A percentile compares a stretch with the other conserved stretches of the same genome.
phyloP scores from a whole-genome alignment of 1,284 basidiomycete genomes.

The Fomes fomentarius region DNA sequence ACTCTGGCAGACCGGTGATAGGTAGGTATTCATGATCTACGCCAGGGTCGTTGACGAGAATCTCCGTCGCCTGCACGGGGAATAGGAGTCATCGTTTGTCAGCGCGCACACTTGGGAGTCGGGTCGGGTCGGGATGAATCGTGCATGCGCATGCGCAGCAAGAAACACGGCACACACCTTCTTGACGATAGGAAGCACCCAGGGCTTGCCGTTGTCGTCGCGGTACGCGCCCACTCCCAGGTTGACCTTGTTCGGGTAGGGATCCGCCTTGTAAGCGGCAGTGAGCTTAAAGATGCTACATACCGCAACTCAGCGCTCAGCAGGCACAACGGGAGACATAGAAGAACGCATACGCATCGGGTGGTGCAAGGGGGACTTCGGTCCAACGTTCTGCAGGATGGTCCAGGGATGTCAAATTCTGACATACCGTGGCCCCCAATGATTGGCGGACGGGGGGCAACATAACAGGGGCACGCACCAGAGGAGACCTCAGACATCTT shows the following conservation, averaged over 20 bases:
- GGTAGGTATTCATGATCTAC: constrained; percentile 95
- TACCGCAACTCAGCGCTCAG: constrained; percentile 3
- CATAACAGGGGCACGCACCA: constrained; percentile 43
- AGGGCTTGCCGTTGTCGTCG: constrained; percentile 84
- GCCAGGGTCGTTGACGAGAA: constrained; percentile 69
- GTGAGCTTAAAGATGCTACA: constrained; percentile 91
- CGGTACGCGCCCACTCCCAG: constrained; percentile 91
- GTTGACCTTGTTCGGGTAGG: constrained; percentile 85
- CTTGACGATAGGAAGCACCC: constrained; percentile 91
- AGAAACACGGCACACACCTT: constrained; percentile 55
- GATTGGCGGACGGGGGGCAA: constrained; percentile 7
- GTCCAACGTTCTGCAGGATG: constrained; percentile 64
- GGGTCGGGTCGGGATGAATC: neutral
- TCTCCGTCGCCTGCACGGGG: constrained; percentile 66
- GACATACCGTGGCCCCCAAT: constrained; percentile 7
- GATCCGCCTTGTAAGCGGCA: constrained; percentile 85
- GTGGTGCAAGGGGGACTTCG: constrained; percentile 20
- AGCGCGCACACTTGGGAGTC: no score
- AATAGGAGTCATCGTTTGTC: no score
- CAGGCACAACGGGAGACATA: neutral
- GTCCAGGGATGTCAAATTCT: constrained; percentile 14
- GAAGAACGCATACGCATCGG: neutral
- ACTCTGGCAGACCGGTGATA: constrained; percentile 87
- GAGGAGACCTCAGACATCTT: constrained; percentile 37
- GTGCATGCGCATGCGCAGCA: neutral